Evolutionary conservation across 2,329 filamentous ascomycete species (phyloP).

Genomic region (Fusarium newnesense): DNA sequence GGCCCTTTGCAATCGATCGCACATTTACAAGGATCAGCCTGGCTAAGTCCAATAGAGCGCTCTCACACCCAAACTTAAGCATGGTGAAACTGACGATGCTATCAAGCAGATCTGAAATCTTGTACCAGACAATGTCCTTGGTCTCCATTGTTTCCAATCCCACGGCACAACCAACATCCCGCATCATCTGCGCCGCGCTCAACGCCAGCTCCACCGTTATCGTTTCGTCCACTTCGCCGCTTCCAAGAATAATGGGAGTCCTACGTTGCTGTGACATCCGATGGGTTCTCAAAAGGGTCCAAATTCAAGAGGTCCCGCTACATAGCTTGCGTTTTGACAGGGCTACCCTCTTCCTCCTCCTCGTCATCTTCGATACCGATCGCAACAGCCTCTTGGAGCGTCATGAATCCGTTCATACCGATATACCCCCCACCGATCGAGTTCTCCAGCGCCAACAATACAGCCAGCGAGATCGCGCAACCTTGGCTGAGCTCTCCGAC

Average conservation of each 20-base stretch:
- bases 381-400: not conserved
- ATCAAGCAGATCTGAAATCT: not conserved
- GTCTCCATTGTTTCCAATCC: no score
- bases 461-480: no score
- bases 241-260: no score
- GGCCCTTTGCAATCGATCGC: fast-evolving
- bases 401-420: not conserved
- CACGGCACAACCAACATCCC: fast-evolving
- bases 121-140: not conserved
- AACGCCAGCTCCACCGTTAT: fast-evolving
- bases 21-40: no score
- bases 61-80: fast-evolving
- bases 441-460: no score
- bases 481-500: no score
- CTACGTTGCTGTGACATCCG: no score
- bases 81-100: fast-evolving
- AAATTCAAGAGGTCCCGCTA: not conserved
- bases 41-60: fast-evolving
- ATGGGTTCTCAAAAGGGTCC: not conserved
- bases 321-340: not conserved
- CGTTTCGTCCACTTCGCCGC: not conserved
- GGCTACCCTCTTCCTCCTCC: not conserved
- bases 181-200: fast-evolving
- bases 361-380: not conserved
- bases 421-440: no score